Evolutionary conservation across 2,329 filamentous ascomycete species (phyloP), one percentile per base, ranked within the genome.

Genomic region (Fusarium brachygibbosum): DNA sequence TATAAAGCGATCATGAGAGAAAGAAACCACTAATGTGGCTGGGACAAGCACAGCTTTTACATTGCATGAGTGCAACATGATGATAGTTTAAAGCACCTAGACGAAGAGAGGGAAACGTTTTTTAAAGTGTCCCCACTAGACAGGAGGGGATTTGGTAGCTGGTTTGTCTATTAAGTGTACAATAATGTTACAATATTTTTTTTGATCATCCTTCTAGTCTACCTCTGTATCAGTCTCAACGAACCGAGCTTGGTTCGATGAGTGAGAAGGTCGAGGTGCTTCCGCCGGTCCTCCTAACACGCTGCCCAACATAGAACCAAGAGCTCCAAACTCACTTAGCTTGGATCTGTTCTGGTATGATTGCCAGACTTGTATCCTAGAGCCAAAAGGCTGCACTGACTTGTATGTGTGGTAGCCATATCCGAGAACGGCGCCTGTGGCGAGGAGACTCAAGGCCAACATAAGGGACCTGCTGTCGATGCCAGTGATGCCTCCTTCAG

Each of bases 1-100:
- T 97, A 76, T 96, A 86, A 69, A 57, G 23, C 10, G 28, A 28
- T 38, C n/a, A 34, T 19, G 68, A 63, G 46, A 58, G 55, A 42
- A 51, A 49, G 57, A 13, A 8, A 25, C 25, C 28, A 34, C 4
- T 9, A 17, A 37, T 25, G 17, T 29, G 13, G 25, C 13, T 17
- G 19, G 32, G 12, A 17, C 21, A 29, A 31, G 38, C 28, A 60
- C 49, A 34, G 17, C 19, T 21, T 31, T 29, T 16, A n/a, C 14
- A 52, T 23, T 28, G 4, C 21, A 38, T 29, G 21, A 46, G 34
- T 31, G 51, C n/a, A 52, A 41, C 38, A 37, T 25, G 32, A 56
- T n/a, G 45, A 37, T 61, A 68, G 28, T 53, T 49, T 42, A 53
- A 56, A 62, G 49, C 29, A 69, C 59, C 25, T 68, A 70, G 59